A percentile compares a stretch with the other conserved stretches of the same genome.
phyloP scores from a whole-genome alignment of 345 rosid genomes.

The Leavenworthia alabamica region DNA sequence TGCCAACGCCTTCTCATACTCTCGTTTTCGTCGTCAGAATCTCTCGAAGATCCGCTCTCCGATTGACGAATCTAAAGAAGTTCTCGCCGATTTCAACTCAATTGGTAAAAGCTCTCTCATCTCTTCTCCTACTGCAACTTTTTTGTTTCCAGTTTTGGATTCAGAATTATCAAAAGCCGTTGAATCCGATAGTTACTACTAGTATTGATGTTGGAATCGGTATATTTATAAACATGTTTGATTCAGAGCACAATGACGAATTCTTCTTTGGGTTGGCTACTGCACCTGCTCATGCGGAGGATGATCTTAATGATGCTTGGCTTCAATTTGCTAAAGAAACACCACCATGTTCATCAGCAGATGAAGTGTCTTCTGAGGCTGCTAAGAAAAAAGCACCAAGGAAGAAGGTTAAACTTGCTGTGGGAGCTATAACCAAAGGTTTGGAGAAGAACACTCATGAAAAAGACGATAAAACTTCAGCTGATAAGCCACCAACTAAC shows the following conservation, averaged over 20 bases:
- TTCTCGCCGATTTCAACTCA: conserved; percentile 63
- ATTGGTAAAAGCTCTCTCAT: conserved; percentile 26
- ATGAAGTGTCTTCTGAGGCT: conserved; percentile 42
- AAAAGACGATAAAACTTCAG: conserved; percentile 22
- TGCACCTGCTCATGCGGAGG: conserved; percentile 94
- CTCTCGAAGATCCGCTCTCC: conserved; percentile 57
- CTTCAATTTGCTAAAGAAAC: conserved; percentile 74
- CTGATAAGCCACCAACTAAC: conserved; percentile 42
- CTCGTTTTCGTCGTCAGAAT: conserved; percentile 54
- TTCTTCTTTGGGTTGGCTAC: conserved; percentile 98
- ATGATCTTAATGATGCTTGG: conserved; percentile 89
- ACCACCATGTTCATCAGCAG: conserved; percentile 35
- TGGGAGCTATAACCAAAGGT: conserved; percentile 93
- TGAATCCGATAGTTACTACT: background rate
- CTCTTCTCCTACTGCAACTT: background rate
- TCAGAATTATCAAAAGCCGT: background rate
- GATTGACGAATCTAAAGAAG: conserved; percentile 62
- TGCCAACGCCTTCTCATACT: conserved; percentile 66
- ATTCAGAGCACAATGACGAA: conserved; percentile 28
- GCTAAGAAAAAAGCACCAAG: conserved; percentile 38
- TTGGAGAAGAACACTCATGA: conserved; percentile 46
- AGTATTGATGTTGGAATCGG: background rate
- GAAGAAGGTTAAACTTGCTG: conserved; percentile 52
- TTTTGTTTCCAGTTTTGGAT: background rate
- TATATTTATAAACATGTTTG: background rate